Conservation (phyloP, 2,329 filamentous ascomycete genomes). For the Aspergillus novofumigatus region DNA sequence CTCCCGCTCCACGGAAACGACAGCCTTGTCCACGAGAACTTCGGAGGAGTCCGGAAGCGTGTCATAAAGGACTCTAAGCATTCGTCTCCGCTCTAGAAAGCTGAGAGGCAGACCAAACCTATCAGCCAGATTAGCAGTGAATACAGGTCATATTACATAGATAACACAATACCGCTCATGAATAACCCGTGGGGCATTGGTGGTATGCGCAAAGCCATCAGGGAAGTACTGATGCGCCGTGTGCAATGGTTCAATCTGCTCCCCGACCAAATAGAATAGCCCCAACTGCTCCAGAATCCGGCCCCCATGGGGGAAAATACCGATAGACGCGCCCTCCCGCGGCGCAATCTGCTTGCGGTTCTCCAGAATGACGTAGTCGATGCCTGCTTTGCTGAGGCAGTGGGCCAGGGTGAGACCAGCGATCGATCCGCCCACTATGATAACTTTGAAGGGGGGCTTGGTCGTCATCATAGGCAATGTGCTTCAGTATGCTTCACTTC, state of each 20-base stretch:
- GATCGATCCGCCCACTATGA: background rate
- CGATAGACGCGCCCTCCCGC: background rate
- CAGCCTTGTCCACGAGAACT: slow-evolving; percentile 14
- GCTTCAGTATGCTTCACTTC: background rate
- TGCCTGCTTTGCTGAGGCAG: background rate
- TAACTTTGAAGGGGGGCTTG: background rate
- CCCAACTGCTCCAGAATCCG: background rate
- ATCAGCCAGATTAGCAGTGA: background rate
- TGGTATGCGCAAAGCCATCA: background rate
- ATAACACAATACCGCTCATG: background rate
- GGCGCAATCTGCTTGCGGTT: background rate
- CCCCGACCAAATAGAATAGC: background rate
- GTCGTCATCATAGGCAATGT: background rate
- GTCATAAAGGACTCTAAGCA: slow-evolving; percentile 22
- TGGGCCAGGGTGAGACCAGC: background rate
- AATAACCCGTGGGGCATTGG: background rate
- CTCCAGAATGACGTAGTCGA: background rate
- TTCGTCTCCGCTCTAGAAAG: background rate
- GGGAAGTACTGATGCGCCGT: background rate
- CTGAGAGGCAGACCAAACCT: background rate
- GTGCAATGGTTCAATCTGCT: background rate
- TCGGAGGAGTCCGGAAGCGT: slow-evolving; percentile 20
- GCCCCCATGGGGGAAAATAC: background rate
- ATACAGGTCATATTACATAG: background rate
- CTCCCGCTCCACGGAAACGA: slow-evolving; percentile 5